Base-by-base conservation (phyloP, 495 filamentous ascomycete species). In the Entonaema liquescens region DNA sequence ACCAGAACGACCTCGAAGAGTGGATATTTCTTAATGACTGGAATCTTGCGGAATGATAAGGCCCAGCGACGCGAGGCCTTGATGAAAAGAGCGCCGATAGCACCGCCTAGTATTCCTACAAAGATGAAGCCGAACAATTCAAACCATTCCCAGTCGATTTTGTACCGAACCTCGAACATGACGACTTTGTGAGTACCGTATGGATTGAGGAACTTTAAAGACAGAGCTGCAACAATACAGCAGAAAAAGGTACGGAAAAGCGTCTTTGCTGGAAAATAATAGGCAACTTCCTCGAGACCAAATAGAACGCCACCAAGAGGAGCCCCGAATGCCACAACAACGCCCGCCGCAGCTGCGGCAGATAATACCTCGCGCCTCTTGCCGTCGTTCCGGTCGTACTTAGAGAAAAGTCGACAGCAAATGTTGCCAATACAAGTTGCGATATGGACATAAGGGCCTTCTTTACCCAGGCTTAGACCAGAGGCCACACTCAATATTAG, bases 261-360 rank as follows among this genome's bases (percentile, higher is more conserved):
- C 2, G 95, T 98, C 80, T 99, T 98, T n/a, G 95, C 92, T 3
- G 95, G 95, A 79, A 98, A 98, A 77, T 97, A 99, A 78, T 99
- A 99, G 78, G 93, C 97, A 11, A 99, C 82, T 86, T 98, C 95
- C 86, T 99, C 95, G 25, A 99, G 84, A 79, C 92, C 95, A 82
- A 99, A 97, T 6, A 97, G 80, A n/a, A 97, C 93, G n/a, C 93
- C 93, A 28, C 95, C 95, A 60, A 99, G 97, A 31, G 95, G 95
- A 11, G 96, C 94, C 28, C 96, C 95, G 76, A 99, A 99, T 42
- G 95, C 96, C 35, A 99, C 95, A 1, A 94, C 97, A 47, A 99
- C 96, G 21, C 95, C 95, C 15, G 94, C 92, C 19, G 95, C 93
- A 4, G 95, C 94, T 3, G 95, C 95, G 1, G 95, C 95, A 17